These are phyloP conservation scores for Talinum fruticosum DNA, from an alignment of 148 eudicot species.

Conservation along the genomic window DNA sequence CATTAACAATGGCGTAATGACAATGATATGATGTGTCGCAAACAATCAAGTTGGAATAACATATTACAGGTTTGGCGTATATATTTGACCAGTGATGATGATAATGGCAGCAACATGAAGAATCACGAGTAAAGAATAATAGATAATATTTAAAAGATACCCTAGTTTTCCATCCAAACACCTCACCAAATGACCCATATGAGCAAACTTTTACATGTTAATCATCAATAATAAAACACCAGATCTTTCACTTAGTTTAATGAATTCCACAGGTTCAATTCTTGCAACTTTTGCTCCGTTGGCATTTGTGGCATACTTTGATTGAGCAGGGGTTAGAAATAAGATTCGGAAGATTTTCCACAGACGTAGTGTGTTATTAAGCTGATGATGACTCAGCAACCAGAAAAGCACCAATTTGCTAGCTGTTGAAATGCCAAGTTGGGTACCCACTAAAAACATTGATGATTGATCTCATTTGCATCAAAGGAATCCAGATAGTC, in stretches of 20 bases:
- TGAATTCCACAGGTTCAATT: not conserved
- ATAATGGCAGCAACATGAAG: conserved; percentile 7
- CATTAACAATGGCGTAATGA: conserved; percentile 8
- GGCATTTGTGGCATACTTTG: conserved; percentile 7
- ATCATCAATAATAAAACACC: not conserved
- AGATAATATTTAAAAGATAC: conserved; percentile 10
- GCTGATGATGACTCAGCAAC: conserved; percentile 8
- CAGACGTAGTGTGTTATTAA: not conserved
- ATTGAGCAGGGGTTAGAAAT: conserved; percentile 15
- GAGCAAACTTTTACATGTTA: conserved; percentile 6
- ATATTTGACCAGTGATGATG: conserved; percentile 9
- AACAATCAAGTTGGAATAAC: not conserved
- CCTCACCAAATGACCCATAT: conserved; percentile 2
- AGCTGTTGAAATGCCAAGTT: conserved; percentile 3
- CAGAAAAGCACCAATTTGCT: conserved; percentile 11
- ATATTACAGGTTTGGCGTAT: not conserved
- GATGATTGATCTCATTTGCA: not conserved
- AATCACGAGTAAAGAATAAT: conserved; percentile 10
- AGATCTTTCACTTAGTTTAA: not conserved
- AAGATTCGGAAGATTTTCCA: not conserved
- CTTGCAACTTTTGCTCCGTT: conserved; percentile 9
- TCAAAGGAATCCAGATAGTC: conserved; percentile 2
- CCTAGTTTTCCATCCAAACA: conserved; percentile 15
- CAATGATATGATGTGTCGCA: not conserved
- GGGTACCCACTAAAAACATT: not conserved